Conservation (phyloP, 257 asterid species). For the Solanum medicagineum region DNA sequence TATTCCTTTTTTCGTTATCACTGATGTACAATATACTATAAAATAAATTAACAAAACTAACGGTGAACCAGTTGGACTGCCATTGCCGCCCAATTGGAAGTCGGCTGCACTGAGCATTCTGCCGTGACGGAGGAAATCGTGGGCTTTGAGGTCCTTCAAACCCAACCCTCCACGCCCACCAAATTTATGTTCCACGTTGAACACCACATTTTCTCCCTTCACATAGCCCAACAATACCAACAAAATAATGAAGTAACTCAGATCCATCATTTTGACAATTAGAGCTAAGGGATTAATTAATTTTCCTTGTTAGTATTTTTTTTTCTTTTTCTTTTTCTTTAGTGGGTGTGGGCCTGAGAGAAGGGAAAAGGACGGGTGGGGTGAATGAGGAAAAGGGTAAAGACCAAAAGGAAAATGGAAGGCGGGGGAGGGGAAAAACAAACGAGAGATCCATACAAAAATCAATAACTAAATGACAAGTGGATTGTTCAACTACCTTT, state of each 20-base stretch:
- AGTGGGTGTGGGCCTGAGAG: neutral
- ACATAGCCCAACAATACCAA: neutral
- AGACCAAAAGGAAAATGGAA: neutral
- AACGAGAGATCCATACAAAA: neutral
- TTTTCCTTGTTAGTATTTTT: neutral
- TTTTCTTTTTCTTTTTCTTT: neutral
- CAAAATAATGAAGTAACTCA: neutral
- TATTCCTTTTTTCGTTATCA: no score
- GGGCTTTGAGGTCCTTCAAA: conserved; percentile 28
- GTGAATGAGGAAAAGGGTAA: neutral
- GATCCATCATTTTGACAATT: neutral
- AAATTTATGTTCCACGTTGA: conserved; percentile 42
- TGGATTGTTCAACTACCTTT: neutral
- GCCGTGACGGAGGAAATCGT: conserved; percentile 50
- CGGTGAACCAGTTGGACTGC: conserved; percentile 39
- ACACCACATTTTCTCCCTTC: conserved; percentile 34
- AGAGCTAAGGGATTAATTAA: neutral
- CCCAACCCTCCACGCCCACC: conserved; percentile 31
- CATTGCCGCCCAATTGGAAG: conserved; percentile 43
- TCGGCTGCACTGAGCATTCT: conserved; percentile 37
- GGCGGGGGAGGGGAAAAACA: neutral
- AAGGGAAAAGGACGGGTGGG: neutral
- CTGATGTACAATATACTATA: no score
- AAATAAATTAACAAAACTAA: neutral
- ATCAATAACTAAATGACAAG: neutral